These are phyloP conservation scores for Epichloe sp. DNA, from an alignment of 2,329 filamentous ascomycete species.

Conservation along the genomic window DNA sequence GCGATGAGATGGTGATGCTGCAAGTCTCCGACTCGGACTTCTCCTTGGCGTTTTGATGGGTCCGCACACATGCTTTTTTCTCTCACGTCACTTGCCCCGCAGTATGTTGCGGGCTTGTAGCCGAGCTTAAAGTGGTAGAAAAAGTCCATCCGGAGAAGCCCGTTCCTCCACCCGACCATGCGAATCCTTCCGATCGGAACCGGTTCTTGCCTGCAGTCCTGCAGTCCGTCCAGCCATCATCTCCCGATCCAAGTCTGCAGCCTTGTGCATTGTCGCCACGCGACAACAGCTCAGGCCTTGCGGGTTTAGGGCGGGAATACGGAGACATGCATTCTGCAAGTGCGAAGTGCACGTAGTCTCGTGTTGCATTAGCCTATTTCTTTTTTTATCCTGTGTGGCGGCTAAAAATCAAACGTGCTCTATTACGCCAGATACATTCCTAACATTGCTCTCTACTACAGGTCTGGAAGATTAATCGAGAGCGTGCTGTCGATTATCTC, in stretches of 20 bases:
- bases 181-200: too few relatives aligned
- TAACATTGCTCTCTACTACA: constrained; percentile 23
- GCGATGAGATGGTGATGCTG: neutral
- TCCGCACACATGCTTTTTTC: constrained; percentile 4
- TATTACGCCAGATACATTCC: neutral
- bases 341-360: neutral
- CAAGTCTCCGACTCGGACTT: neutral
- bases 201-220: too few relatives aligned
- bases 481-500: constrained; percentile 96
- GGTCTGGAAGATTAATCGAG: constrained; percentile 99
- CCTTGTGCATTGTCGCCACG: neutral
- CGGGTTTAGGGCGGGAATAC: neutral
- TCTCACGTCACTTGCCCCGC: neutral
- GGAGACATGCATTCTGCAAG: neutral
- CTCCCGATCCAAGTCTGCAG: neutral
- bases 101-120: constrained; percentile 3
- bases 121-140: constrained; percentile 7
- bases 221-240: too few relatives aligned
- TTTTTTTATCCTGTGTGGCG: neutral
- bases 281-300: neutral
- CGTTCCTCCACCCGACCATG: neutral
- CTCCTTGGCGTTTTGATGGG: neutral
- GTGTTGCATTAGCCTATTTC: neutral
- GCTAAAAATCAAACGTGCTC: too few relatives aligned
- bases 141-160: neutral